Conservation (phyloP, 441 rosid genomes). For the Populus tomentosa region DNA sequence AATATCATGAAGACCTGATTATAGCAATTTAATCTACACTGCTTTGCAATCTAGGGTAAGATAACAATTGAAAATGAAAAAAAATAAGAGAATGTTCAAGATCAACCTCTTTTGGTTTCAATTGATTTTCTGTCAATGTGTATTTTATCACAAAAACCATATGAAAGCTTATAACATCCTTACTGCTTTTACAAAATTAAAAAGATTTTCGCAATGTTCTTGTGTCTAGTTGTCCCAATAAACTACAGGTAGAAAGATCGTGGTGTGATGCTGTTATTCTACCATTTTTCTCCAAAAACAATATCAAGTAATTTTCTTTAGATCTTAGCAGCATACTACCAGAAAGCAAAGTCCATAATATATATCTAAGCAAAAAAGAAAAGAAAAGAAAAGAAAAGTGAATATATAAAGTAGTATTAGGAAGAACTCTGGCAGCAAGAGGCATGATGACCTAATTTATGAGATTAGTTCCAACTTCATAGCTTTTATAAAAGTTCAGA, state of each 20-base stretch:
- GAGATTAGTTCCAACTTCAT: neutral
- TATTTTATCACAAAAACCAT: no score
- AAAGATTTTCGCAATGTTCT: neutral
- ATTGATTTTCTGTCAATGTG: neutral
- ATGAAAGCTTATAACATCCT: neutral
- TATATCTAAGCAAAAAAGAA: neutral
- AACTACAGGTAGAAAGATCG: neutral
- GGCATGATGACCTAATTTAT: neutral
- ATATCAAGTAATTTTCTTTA: neutral
- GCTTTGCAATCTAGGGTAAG: no score
- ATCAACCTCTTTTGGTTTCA: neutral
- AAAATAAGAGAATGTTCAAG: neutral
- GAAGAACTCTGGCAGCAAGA: neutral
- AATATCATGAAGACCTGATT: neutral
- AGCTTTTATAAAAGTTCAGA: neutral
- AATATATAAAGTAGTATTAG: neutral
- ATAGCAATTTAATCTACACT: neutral
- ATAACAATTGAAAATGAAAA: neutral
- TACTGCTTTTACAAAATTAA: neutral
- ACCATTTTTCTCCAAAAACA: constrained; percentile 7
- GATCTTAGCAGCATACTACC: neutral
- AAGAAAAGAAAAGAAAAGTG: no score
- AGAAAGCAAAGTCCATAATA: neutral
- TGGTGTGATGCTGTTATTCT: neutral
- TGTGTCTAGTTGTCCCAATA: neutral